Evolutionary conservation across 441 rosid species (phyloP), one percentile per base, ranked within the genome.

Genomic region (Pelargonium citronellum): DNA sequence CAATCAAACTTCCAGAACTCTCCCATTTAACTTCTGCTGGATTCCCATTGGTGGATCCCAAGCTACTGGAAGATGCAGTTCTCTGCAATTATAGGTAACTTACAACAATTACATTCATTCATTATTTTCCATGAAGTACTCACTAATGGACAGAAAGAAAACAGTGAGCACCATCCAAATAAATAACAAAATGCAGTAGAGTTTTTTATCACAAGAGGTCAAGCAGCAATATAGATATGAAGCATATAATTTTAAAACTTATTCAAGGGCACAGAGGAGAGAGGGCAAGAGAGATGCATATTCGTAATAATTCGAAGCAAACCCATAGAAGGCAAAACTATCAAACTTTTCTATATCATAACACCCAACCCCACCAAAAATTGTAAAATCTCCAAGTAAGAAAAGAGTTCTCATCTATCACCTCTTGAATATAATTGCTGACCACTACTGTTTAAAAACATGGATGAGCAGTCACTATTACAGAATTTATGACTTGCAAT

Each of bases 1-100:
- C 96, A 79, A 95, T 95, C 77, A 95, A 83, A 84, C 99, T 95
- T 69, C 73, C 72, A 67, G 90, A 71, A 66, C 30, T 81, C 83
- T 84, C 88, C 75, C 73, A 17, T 73, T 89, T 92, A 74, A 80
- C 88, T 84, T 91, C 96, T 16, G 79, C 78, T 53, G 81, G 82
- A 68, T 85, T 89, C 77, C 82, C 87, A 65, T 74, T 82, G 69
- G 82, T 65, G 61, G 97, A 82, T 53, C 83, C 89, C 84, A 90
- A 79, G 82, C 87, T 84, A 82, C 85, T 82, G 70, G 88, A 86
- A 78, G 91, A 82, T 55, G 85, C 82, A 79, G 85, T 81, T 77
- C 92, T 76, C 99, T 95, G 90, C 69, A 81, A 82, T 75, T 57
- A 76, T 24, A 84, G 62, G 27, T 55, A 55, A 55, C 5, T 11